A percentile compares a stretch with the other conserved stretches of the same genome.
Conservation (phyloP, 2,329 filamentous ascomycete species). For the Raffaelea ambrosiae region DNA sequence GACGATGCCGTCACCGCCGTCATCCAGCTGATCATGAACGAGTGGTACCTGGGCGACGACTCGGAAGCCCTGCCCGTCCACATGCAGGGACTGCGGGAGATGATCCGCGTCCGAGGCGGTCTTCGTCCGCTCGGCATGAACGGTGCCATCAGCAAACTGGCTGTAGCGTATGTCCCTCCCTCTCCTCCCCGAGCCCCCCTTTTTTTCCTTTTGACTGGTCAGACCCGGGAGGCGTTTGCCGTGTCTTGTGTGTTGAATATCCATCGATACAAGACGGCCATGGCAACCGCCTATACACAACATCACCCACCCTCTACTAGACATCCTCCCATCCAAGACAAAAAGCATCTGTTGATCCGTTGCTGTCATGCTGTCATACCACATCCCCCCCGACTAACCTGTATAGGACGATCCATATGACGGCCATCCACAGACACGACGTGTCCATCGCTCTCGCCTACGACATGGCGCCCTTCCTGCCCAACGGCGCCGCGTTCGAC, state of each 20-base stretch:
- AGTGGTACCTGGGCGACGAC: slow-evolving; percentile 46
- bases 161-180: slow-evolving; percentile 32
- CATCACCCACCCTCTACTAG: too few species aligned
- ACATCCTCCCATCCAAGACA: too few species aligned
- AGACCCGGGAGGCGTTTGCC: too few species aligned
- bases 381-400: too few species aligned
- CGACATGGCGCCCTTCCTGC: slow-evolving; percentile 34
- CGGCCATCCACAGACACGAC: slow-evolving; percentile 29
- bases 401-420: slow-evolving; percentile 8
- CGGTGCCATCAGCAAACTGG: slow-evolving; percentile 37
- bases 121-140: slow-evolving; percentile 35
- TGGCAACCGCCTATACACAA: too few species aligned
- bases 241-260: too few species aligned
- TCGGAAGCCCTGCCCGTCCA: slow-evolving; percentile 35
- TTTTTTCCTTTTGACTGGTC: not conserved
- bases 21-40: slow-evolving; percentile 38
- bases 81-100: slow-evolving; percentile 35
- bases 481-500: slow-evolving; percentile 29
- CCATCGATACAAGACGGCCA: too few species aligned
- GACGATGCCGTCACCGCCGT: slow-evolving; percentile 40
- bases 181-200: not conserved
- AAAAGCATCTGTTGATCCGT: too few species aligned
- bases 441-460: slow-evolving; percentile 38
- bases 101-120: slow-evolving; percentile 39
- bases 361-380: too few species aligned